Base-by-base conservation (phyloP, 1,284 basidiomycete genomes). In the Cryptococcus sp. region DNA sequence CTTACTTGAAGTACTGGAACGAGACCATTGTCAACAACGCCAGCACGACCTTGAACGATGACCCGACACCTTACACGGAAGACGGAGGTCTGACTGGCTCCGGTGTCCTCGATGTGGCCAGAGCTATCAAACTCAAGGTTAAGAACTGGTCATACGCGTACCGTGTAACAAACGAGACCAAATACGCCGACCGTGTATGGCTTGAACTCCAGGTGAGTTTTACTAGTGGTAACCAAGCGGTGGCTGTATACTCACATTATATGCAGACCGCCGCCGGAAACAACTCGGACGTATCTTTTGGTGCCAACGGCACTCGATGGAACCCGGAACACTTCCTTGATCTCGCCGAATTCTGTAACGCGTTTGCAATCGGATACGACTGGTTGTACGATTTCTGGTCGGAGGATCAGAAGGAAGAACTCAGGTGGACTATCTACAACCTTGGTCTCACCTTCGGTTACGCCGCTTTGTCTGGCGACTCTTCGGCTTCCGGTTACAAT, bases 121-220 rank as follows among this genome's bases (percentile, higher is more conserved):
- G 96, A 68, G 85, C 90, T 75, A 83, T 96, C 71, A 98, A 99
- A 80, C 83, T 88, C 80, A 85, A 91, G 60, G 82, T 98, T 78
- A 98, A 98, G 81, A 90, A 91, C 40, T 96, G 91, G 78, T 86
- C 88, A 1, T 99, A 98, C 74, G 93, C 84, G 23, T 98, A 90
- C 78, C 87, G 87, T 57, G 86, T 97, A 84, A 89, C 92, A 52
- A 91, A 92, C 65, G 88, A 98, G 77, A 91, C 89, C 25, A 86
- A 65, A 59, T 85, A 89, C 87, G 87, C 87, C 35, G 89, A 96
- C 73, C 85, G 93, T 58, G 83, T 88, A 19, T 97, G 87, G 87
- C 74, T 75, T 40, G 95, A 99, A 80, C 80, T 98, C 44, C 82
- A 87, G 77, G 76, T 78, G 70, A 73, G 68, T 77, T 56, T 59